These are phyloP conservation scores for Penicillium steckii DNA, from an alignment of 495 filamentous ascomycete species.

Conservation along the genomic window DNA sequence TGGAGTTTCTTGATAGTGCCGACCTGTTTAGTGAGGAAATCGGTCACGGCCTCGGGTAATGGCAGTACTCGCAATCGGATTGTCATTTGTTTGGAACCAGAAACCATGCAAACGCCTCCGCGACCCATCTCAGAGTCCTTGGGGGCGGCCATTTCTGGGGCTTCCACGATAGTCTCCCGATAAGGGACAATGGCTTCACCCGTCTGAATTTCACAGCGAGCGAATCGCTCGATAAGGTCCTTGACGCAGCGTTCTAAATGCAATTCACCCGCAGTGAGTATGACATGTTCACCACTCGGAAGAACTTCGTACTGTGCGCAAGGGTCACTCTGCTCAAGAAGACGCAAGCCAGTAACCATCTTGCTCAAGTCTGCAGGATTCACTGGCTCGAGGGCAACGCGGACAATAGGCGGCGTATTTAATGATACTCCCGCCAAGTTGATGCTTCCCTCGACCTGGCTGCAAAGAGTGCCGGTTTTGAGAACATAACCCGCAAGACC, in stretches of 20 bases:
- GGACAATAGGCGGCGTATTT: conserved; percentile 82
- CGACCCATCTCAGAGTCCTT: conserved; percentile 85
- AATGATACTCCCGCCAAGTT: conserved; percentile 88
- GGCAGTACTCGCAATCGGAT: conserved; percentile 78
- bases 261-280: conserved; percentile 90
- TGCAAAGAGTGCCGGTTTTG: conserved; percentile 93
- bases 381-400: conserved; percentile 87
- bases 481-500: conserved; percentile 88
- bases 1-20: conserved; percentile 78
- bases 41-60: conserved; percentile 73
- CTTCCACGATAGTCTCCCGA: conserved; percentile 83
- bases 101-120: conserved; percentile 71
- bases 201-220: conserved; percentile 91
- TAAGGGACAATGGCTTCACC: conserved; percentile 95
- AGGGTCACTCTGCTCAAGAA: conserved; percentile 93
- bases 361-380: conserved; percentile 87
- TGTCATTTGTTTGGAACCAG: conserved; percentile 81
- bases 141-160: conserved; percentile 85
- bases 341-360: conserved; percentile 83
- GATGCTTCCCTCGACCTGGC: conserved; percentile 80
- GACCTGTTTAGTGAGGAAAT: conserved; percentile 79
- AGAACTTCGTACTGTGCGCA: conserved; percentile 95
- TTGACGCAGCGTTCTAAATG: conserved; percentile 94
- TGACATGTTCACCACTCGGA: conserved; percentile 90
- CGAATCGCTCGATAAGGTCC: conserved; percentile 90